phyloP scores from a whole-genome alignment of 2,329 filamentous ascomycete genomes.

The Hypomyces perniciosus region DNA sequence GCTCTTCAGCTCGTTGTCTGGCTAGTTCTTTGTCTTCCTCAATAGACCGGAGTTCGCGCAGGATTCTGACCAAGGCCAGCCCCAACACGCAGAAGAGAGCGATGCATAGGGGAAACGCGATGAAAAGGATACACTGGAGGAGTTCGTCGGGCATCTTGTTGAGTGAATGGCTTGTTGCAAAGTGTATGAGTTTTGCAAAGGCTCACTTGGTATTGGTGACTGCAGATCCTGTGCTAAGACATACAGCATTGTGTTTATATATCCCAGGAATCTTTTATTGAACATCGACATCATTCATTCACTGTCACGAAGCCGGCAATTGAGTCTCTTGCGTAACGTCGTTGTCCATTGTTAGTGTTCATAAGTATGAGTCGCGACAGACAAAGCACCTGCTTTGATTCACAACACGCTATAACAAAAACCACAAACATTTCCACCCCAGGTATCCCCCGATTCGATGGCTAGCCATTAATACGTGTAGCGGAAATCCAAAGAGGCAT shows the following conservation, averaged over 20 bases:
- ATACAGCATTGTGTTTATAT: neutral
- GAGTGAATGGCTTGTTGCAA: too few species aligned
- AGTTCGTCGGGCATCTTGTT: neutral
- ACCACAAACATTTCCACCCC: neutral
- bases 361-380: too few species aligned
- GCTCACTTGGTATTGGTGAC: neutral
- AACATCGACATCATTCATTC: neutral
- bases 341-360: too few species aligned
- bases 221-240: neutral
- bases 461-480: slow-evolving; percentile 21
- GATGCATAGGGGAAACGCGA: neutral
- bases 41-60: neutral
- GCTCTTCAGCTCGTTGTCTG: neutral
- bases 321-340: too few species aligned
- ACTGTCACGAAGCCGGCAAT: neutral
- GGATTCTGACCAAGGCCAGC: neutral
- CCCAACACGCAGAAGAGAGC: neutral
- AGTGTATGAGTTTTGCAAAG: neutral
- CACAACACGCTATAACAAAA: neutral
- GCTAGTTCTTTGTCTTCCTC: too few species aligned
- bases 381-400: neutral
- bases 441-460: neutral
- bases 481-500: slow-evolving; percentile 26
- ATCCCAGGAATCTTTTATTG: neutral
- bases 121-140: neutral